A percentile compares a stretch with the other conserved stretches of the same genome.
phyloP scores from a whole-genome alignment of 306 rosid species.

The Prunus armeniaca region DNA sequence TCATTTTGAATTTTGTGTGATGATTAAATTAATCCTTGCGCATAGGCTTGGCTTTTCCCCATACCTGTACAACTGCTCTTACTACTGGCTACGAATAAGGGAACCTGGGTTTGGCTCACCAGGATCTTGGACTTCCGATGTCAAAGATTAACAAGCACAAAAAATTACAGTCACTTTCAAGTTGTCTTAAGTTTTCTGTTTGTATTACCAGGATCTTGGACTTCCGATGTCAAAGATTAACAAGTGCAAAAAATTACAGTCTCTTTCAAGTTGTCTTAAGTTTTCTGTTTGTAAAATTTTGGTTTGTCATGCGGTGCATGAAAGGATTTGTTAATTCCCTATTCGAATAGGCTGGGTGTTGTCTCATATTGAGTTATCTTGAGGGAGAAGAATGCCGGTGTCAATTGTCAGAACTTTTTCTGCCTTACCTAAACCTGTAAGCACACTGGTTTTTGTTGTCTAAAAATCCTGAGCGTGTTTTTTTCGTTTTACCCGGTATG shows the following conservation, averaged over 20 bases:
- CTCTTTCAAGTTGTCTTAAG: not conserved
- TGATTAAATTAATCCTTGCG: not conserved
- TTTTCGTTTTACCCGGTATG: not conserved
- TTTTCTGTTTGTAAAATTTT: not conserved
- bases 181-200: not conserved
- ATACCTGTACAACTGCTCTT: not conserved
- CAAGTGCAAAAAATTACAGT: not conserved
- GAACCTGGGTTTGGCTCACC: not conserved
- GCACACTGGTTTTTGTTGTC: not conserved
- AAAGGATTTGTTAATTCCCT: no score
- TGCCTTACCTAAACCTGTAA: not conserved
- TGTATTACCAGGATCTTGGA: not conserved
- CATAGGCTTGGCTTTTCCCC: not conserved
- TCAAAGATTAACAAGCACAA: not conserved
- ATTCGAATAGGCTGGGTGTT: not conserved
- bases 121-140: slow-evolving; percentile 1
- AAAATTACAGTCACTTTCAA: not conserved
- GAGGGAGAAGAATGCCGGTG: not conserved
- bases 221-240: not conserved
- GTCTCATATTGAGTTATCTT: not conserved
- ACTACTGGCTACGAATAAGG: not conserved
- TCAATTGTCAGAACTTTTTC: not conserved
- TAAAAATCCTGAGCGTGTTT: not conserved
- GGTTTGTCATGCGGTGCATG: not conserved
- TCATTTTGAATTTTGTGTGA: not conserved